Evolutionary conservation across 202 grass and related monocot genomes (phyloP).

Genomic region (Zoysia matrella): DNA sequence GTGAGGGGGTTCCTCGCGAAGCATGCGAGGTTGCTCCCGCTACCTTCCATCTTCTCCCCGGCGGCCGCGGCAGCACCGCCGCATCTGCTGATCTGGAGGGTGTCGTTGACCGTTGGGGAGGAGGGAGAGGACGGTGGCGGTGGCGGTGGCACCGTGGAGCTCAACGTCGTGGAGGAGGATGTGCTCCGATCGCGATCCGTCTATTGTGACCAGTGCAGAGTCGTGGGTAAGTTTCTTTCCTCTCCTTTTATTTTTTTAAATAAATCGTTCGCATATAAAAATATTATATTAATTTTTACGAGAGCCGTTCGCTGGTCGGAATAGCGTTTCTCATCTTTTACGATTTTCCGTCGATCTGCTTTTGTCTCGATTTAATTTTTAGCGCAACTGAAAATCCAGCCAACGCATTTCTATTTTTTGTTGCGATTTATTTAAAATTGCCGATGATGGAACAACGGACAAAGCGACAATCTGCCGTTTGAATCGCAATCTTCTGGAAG

Average conservation of each 20-base stretch:
- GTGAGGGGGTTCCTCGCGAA: conserved; percentile 76
- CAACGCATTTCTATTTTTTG: neutral
- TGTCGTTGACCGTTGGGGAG: conserved; percentile 49
- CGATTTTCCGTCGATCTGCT: neutral
- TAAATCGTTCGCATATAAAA: neutral
- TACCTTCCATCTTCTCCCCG: conserved; percentile 69
- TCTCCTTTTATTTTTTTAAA: conserved; percentile 11
- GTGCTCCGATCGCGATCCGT: conserved; percentile 88
- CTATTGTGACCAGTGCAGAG: conserved; percentile 91
- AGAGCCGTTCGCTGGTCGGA: neutral
- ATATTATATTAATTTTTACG: neutral
- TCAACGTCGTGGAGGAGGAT: conserved; percentile 89
- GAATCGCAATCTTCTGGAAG: neutral
- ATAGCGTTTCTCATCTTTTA: too few species aligned
- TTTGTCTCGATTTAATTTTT: neutral
- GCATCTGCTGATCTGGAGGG: conserved; percentile 43
- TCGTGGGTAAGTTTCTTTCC: too few species aligned
- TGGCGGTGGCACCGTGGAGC: conserved; percentile 53
- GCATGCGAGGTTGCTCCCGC: conserved; percentile 63
- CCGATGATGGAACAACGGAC: too few species aligned
- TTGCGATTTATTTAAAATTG: neutral
- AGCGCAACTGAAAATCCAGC: neutral
- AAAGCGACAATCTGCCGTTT: neutral
- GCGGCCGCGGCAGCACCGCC: conserved; percentile 58
- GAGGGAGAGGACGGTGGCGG: conserved; percentile 26